Evolutionary conservation across 495 filamentous ascomycete species (phyloP), one percentile per base, ranked within the genome.

Genomic region (Neurospora tetrasperma): DNA sequence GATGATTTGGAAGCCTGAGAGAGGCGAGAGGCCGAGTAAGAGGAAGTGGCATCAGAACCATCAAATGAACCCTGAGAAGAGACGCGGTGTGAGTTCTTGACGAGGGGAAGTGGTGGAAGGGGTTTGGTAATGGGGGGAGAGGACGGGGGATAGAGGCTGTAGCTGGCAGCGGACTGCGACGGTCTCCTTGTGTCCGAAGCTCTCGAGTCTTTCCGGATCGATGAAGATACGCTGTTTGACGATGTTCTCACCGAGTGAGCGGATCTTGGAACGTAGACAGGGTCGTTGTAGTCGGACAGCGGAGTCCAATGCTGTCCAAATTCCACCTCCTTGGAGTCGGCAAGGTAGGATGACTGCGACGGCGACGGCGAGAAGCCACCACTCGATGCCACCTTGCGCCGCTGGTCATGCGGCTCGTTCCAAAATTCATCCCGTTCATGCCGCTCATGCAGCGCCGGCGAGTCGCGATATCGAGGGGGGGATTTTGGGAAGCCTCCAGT

Each of bases 71-170:
- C 71, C 18, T 76, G 76, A 16, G 71, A 72, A 4, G 77, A 73
- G 16, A 44, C n/a, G 35, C 77, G 76, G 11, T 70, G 76, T 31
- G 76, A 71, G 74, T 9, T 74, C 35, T 42, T 54, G 44, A 27
- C 69, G 41, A 27, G 23, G 23, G 79, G 78, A 14, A 79, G 4
- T 0, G 79, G 73, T 27, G 79, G 79, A 4, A 80, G 72, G 16
- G 78, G 76, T 46, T 76, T 76, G 46, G 73, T 76, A n/a, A 70
- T 62, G 20, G 74, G 74, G 16, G 72, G 74, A 27, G 71, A 71
- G 66, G 74, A 20, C 5, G 75, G 71, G 11, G 79, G 79, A 70
- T 78, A 80, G 27, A 80, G 69, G 72, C 74, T 78, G 71, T 75
- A 77, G 69, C 74, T 73, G 48, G 73, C 43, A 44, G 71, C 59